Evolutionary conservation across 805 yeast species (phyloP).

Genomic region (Cyberlindnera euphorbiiphila): DNA sequence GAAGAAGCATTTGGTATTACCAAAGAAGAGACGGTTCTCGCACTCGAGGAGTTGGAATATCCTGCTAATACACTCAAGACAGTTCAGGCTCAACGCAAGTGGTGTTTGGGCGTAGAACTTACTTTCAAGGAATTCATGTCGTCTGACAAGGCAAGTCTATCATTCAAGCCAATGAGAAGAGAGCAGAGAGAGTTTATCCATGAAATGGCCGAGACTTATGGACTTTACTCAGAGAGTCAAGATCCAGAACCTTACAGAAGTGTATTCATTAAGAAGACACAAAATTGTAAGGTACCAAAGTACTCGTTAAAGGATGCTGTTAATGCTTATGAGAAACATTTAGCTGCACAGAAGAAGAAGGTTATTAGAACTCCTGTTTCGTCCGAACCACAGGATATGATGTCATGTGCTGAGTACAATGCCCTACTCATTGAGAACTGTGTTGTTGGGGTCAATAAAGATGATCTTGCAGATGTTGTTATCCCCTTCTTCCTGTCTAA

Average conservation of each 20-base stretch:
- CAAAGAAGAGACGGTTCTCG: slow-evolving; percentile 3
- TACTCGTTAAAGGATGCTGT: slow-evolving; percentile 45
- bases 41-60: slow-evolving; percentile 22
- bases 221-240: slow-evolving; percentile 65
- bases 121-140: slow-evolving; percentile 47
- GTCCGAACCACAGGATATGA: neutral
- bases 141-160: slow-evolving; percentile 39
- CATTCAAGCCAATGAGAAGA: slow-evolving; percentile 70
- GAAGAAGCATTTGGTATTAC: slow-evolving; percentile 55
- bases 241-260: slow-evolving; percentile 79
- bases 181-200: slow-evolving; percentile 71
- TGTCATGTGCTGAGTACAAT: slow-evolving; percentile 35
- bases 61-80: slow-evolving; percentile 22
- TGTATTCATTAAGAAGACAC: slow-evolving; percentile 50
- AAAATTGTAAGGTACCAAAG: slow-evolving; percentile 36
- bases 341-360: slow-evolving; percentile 25
- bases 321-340: slow-evolving; percentile 31
- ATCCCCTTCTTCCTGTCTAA: slow-evolving; percentile 20
- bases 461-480: slow-evolving; percentile 29
- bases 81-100: slow-evolving; percentile 44
- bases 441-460: slow-evolving; percentile 46
- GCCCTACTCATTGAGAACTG: slow-evolving; percentile 52
- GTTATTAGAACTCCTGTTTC: neutral
- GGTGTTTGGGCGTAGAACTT: slow-evolving; percentile 67
- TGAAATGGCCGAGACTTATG: slow-evolving; percentile 56